phyloP scores from a whole-genome alignment of 2,329 filamentous ascomycete species.

The Pseudogymnoascus sp. region DNA sequence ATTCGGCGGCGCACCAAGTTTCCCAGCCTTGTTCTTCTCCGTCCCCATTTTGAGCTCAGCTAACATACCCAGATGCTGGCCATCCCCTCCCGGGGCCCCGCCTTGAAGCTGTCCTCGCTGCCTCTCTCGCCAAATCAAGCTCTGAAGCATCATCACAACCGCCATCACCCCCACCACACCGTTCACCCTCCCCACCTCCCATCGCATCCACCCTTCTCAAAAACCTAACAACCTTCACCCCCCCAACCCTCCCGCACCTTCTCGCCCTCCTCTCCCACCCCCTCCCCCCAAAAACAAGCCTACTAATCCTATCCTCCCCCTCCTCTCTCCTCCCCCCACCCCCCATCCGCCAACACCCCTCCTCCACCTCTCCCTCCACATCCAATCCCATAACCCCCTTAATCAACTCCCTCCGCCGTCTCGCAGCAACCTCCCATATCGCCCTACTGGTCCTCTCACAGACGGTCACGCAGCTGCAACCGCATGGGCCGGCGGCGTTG shows the following conservation, averaged over 20 bases:
- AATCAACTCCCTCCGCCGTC: slow-evolving; percentile 61
- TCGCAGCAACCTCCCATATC: slow-evolving; percentile 64
- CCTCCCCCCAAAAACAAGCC: slow-evolving; percentile 52
- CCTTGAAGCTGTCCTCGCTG: slow-evolving; percentile 36
- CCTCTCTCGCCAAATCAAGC: slow-evolving; percentile 10
- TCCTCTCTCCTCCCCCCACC: slow-evolving; percentile 59
- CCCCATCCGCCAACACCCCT: too few species aligned
- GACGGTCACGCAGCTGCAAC: slow-evolving; percentile 71
- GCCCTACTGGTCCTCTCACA: slow-evolving; percentile 71
- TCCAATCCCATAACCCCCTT: slow-evolving; percentile 44
- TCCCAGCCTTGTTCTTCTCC: too few species aligned
- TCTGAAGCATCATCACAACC: slow-evolving; percentile 10
- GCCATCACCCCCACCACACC: too few species aligned
- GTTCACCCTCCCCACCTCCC: slow-evolving; percentile 11
- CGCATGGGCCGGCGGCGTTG: slow-evolving; percentile 57
- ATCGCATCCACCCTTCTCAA: slow-evolving; percentile 22
- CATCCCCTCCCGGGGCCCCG: slow-evolving; percentile 37
- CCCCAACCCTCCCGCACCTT: slow-evolving; percentile 52
- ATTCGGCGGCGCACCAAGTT: background rate
- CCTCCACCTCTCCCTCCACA: slow-evolving; percentile 15
- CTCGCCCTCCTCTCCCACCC: slow-evolving; percentile 66
- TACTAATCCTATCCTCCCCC: slow-evolving; percentile 71
- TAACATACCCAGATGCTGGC: slow-evolving; percentile 22
- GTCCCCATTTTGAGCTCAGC: background rate
- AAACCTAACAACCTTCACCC: slow-evolving; percentile 57